Conservation (phyloP, 2,329 filamentous ascomycete genomes). For the Aspergillus flavus region DNA sequence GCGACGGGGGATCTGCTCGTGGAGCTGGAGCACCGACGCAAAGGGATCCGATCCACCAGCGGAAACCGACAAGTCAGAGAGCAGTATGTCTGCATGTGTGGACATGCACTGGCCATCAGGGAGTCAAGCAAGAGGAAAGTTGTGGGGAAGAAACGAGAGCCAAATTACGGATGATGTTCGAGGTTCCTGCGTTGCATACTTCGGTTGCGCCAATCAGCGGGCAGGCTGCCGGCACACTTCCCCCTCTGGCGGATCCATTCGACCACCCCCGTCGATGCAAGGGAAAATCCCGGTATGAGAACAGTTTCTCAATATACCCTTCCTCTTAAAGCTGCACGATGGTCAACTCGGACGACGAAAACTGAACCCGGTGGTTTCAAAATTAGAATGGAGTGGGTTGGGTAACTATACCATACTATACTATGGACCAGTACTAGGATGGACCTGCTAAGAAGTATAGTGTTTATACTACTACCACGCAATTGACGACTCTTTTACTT, state of each 20-base stretch:
- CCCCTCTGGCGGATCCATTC: constrained; percentile 6
- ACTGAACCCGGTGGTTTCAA: neutral
- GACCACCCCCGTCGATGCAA: neutral
- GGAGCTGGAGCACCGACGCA: neutral
- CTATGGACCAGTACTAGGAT: no score
- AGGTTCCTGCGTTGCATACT: constrained; percentile 11
- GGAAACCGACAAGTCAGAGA: constrained; percentile 21
- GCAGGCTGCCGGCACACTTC: constrained; percentile 22
- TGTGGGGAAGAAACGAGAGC: constrained; percentile 10
- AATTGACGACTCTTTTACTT: no score
- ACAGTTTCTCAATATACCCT: neutral
- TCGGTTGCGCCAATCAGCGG: constrained; percentile 23
- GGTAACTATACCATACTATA: no score
- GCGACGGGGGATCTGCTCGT: constrained; percentile 6
- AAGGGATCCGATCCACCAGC: neutral
- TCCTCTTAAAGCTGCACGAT: neutral
- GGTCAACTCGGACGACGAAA: neutral
- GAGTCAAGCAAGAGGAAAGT: neutral
- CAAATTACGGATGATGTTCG: constrained; percentile 4
- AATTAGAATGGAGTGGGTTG: no score
- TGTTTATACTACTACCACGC: no score
- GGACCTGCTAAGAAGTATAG: no score
- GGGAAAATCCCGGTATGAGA: neutral
- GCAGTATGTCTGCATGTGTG: constrained; percentile 23
- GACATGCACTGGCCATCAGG: constrained; percentile 8